phyloP scores from a whole-genome alignment of 2,329 filamentous ascomycete genomes.

The Pseudogymnoascus sp. region DNA sequence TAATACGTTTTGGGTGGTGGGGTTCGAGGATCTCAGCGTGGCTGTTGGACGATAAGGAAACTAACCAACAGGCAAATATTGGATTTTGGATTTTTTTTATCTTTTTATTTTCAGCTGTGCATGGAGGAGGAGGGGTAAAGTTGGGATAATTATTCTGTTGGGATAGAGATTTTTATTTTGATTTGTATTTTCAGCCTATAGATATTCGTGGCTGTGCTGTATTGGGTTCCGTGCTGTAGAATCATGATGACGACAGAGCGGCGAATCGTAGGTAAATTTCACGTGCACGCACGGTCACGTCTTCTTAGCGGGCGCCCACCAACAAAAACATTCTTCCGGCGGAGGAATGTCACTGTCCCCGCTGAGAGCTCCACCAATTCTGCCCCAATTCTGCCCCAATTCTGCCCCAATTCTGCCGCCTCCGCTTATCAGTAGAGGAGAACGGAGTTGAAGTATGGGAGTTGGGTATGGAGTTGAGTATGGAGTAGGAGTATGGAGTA shows the following conservation, averaged over 20 bases:
- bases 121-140: not conserved
- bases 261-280: not conserved
- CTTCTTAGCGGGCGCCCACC: not conserved
- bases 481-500: not conserved
- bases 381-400: not conserved
- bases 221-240: not conserved
- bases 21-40: not conserved
- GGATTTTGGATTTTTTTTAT: not conserved
- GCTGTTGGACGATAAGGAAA: not conserved
- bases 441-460: not conserved
- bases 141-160: not conserved
- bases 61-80: not conserved
- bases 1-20: not conserved
- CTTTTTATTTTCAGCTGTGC: not conserved
- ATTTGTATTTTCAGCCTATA: not conserved
- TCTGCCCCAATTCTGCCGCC: not conserved
- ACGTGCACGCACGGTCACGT: not conserved
- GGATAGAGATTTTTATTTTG: not conserved
- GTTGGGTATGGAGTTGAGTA: not conserved
- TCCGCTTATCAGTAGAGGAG: not conserved
- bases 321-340: not conserved
- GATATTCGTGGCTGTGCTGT: not conserved
- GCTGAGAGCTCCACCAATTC: no score
- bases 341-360: no score
- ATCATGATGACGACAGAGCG: not conserved